Percentiles rank a stretch among this genome's conserved stretches.
These are phyloP conservation scores for Peronospora tabacina DNA, from an alignment of 352 stramenopile genomes.

Conservation along the genomic window DNA sequence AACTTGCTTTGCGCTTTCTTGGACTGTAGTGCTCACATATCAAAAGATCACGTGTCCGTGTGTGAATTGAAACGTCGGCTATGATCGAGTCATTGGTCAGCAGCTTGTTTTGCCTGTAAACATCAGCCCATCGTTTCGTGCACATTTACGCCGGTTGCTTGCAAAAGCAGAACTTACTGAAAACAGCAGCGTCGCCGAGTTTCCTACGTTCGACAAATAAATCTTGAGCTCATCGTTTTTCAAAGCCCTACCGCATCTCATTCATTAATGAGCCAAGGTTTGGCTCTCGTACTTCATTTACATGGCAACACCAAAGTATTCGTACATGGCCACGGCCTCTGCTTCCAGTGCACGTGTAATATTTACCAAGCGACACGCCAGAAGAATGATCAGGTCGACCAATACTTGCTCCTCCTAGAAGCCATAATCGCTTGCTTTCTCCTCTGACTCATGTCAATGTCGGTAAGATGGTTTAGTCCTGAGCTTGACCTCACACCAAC, in stretches of 20 bases:
- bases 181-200: slow-evolving; percentile 53
- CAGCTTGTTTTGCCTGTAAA: slow-evolving; percentile 12
- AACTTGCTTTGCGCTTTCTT: too few species aligned
- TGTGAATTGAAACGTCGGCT: slow-evolving; percentile 15
- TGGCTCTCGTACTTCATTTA: slow-evolving; percentile 1
- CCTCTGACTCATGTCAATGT: slow-evolving; percentile 41
- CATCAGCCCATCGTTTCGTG: slow-evolving; percentile 6
- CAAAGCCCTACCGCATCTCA: slow-evolving; percentile 24
- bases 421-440: slow-evolving; percentile 16
- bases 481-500: slow-evolving; percentile 43
- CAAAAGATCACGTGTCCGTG: slow-evolving; percentile 23
- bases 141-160: slow-evolving; percentile 27
- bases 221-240: slow-evolving; percentile 50
- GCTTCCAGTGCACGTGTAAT: slow-evolving; percentile 28
- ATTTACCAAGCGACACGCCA: slow-evolving; percentile 35
- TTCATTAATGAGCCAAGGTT: slow-evolving; percentile 9
- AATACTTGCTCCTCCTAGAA: slow-evolving; percentile 49
- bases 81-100: slow-evolving; percentile 7
- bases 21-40: too few species aligned
- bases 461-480: slow-evolving; percentile 46
- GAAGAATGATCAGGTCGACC: slow-evolving; percentile 35
- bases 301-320: slow-evolving; percentile 41
- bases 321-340: slow-evolving; percentile 59
- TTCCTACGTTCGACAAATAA: slow-evolving; percentile 77
- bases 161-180: slow-evolving; percentile 20